phyloP scores from a whole-genome alignment of 139 green algal species.

The Coelastrella sp. region DNA sequence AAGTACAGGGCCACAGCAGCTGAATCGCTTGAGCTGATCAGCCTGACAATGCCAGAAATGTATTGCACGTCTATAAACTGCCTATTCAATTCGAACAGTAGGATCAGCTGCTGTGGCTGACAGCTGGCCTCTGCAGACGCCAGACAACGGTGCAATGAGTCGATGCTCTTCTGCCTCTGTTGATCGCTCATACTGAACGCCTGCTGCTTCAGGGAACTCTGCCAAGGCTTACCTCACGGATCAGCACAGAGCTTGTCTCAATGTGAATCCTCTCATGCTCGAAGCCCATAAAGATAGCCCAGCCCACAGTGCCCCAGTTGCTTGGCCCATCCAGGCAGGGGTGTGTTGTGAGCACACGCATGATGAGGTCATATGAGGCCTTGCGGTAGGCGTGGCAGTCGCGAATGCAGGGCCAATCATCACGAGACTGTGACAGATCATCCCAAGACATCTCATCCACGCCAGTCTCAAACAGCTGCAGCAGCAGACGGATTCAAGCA shows the following conservation, averaged over 20 bases:
- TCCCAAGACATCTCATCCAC: constrained; percentile 92
- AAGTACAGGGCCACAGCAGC: too few relatives aligned
- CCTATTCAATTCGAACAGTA: too few relatives aligned
- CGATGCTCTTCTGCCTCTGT: too few relatives aligned
- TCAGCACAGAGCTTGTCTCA: constrained; percentile 80
- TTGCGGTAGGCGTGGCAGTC: constrained; percentile 62
- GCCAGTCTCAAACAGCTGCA: constrained; percentile 80
- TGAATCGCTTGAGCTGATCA: too few relatives aligned
- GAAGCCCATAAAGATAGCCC: constrained; percentile 86
- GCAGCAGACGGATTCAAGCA: not conserved
- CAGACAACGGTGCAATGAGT: not conserved
- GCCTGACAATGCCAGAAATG: too few relatives aligned
- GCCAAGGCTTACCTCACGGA: constrained; percentile 69
- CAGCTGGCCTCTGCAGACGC: not conserved
- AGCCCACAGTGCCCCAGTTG: constrained; percentile 47
- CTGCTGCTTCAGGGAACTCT: not conserved
- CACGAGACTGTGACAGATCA: constrained; percentile 81
- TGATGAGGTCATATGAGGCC: constrained; percentile 56
- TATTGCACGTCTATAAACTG: too few relatives aligned
- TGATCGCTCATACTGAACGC: too few relatives aligned
- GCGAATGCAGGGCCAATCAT: constrained; percentile 75
- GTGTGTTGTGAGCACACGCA: not conserved
- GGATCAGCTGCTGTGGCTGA: not conserved
- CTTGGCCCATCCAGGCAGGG: constrained; percentile 60
- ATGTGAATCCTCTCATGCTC: constrained; percentile 91